phyloP scores from a whole-genome alignment of 768 basidiomycete genomes.

The Podaxis sp. region DNA sequence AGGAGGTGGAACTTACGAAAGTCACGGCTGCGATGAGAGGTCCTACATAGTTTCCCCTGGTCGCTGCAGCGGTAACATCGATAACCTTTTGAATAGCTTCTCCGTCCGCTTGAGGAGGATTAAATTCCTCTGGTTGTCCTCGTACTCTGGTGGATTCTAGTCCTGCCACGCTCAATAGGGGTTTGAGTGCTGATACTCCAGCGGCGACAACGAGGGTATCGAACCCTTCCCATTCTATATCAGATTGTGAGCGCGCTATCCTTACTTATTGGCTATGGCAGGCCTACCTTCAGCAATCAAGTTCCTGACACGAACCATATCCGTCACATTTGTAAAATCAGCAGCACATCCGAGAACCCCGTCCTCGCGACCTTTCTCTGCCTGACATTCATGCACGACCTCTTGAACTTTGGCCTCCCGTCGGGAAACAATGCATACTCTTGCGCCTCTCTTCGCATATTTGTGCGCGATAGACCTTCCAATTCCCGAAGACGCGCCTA shows the following conservation, averaged over 20 bases:
- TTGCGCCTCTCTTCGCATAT: constrained; percentile 76
- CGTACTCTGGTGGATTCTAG: constrained; percentile 31
- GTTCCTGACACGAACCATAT: constrained; percentile 62
- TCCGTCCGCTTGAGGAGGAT: constrained; percentile 38
- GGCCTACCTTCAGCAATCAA: constrained; percentile 54
- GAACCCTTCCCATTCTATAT: constrained; percentile 73
- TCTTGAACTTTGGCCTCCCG: constrained; percentile 51
- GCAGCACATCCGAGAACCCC: constrained; percentile 52
- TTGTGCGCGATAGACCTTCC: constrained; percentile 68
- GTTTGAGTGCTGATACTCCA: constrained; percentile 80
- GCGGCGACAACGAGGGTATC: constrained; percentile 84
- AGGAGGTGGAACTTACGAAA: constrained; percentile 49
- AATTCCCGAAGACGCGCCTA: constrained; percentile 86
- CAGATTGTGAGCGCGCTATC: not conserved
- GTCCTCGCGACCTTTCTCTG: constrained; percentile 19
- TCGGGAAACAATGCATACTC: constrained; percentile 73
- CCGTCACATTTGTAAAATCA: constrained; percentile 65
- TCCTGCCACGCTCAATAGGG: constrained; percentile 72
- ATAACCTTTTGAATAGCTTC: constrained; percentile 62
- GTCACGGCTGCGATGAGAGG: constrained; percentile 69
- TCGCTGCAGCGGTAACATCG: constrained; percentile 55
- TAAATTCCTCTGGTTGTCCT: constrained; percentile 20
- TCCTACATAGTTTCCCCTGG: constrained; percentile 66
- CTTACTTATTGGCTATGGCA: not conserved
- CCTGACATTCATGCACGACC: constrained; percentile 61